Evolutionary conservation across 495 filamentous ascomycete species (phyloP).

Genomic region (Trichocladium antarcticum): DNA sequence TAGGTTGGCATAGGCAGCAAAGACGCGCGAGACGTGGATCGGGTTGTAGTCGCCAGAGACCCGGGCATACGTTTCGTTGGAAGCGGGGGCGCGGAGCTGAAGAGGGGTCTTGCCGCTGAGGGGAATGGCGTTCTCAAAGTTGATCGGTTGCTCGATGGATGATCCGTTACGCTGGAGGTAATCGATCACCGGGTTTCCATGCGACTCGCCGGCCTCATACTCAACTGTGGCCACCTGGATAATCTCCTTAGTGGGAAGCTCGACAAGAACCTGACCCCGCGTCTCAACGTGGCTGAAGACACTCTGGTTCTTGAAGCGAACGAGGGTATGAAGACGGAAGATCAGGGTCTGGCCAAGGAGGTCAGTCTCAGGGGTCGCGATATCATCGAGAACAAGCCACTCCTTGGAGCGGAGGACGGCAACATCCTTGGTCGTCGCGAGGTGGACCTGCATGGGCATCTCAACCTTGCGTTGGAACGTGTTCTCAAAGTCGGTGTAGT

Average conservation of each 20-base stretch:
- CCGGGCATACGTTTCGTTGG: constrained; percentile 93
- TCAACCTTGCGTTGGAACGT: constrained; percentile 97
- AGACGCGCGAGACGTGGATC: constrained; percentile 94
- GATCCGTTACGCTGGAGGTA: constrained; percentile 87
- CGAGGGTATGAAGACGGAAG: constrained; percentile 88
- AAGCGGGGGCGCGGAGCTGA: constrained; percentile 78
- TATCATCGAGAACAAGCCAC: constrained; percentile 71
- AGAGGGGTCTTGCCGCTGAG: constrained; percentile 85
- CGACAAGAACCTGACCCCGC: constrained; percentile 80
- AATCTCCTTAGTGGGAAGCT: constrained; percentile 94
- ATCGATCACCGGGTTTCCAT: constrained; percentile 93
- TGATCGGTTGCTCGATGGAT: constrained; percentile 90
- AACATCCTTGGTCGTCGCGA: constrained; percentile 76
- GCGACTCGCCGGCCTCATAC: constrained; percentile 78
- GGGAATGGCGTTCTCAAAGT: constrained; percentile 95
- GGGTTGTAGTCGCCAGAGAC: constrained; percentile 98
- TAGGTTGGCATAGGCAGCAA: constrained; percentile 87
- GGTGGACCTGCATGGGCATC: constrained; percentile 87
- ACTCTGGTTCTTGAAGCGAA: constrained; percentile 88
- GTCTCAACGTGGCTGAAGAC: constrained; percentile 92
- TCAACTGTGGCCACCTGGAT: constrained; percentile 93
- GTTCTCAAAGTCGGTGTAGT: constrained; percentile 88
- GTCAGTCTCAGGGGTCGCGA: constrained; percentile 60
- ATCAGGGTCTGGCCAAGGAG: constrained; percentile 82
- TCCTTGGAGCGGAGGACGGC: constrained; percentile 91